These are phyloP conservation scores for Roridomyces roridus DNA, from an alignment of 768 basidiomycete genomes.

Conservation along the genomic window DNA sequence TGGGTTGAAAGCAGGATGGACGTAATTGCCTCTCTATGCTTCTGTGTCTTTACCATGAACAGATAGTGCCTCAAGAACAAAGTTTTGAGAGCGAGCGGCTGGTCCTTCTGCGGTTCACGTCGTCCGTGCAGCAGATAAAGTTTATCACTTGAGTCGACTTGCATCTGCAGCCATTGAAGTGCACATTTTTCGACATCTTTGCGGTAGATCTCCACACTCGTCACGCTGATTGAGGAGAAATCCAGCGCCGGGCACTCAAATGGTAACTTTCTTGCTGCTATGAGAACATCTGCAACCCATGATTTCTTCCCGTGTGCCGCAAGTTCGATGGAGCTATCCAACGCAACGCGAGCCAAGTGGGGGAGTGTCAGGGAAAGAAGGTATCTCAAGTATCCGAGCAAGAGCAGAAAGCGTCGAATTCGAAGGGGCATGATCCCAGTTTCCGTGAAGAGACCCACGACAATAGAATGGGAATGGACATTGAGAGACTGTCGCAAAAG, in stretches of 20 bases:
- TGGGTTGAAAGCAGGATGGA: conserved; percentile 8
- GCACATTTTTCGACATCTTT: not conserved
- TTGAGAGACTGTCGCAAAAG: conserved; percentile 31
- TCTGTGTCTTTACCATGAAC: not conserved
- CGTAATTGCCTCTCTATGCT: conserved; percentile 9
- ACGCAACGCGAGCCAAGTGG: not conserved
- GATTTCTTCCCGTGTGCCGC: not conserved
- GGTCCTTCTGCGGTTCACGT: conserved; percentile 12
- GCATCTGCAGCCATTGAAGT: conserved; percentile 2
- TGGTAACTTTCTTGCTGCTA: not conserved
- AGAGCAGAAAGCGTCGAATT: conserved; percentile 21
- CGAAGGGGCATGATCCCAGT: conserved; percentile 31
- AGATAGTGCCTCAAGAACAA: conserved; percentile 10
- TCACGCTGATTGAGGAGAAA: not conserved
- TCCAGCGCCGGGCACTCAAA: not conserved
- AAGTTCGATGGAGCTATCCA: not conserved
- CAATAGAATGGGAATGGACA: conserved; percentile 17
- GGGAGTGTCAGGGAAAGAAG: conserved; percentile 7
- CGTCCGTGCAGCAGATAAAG: conserved; percentile 15
- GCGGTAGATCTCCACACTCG: not conserved
- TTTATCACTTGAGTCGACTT: conserved; percentile 8
- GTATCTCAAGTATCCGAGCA: conserved; percentile 27
- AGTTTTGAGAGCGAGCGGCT: not conserved
- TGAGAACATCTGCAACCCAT: not conserved
- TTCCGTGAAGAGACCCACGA: conserved; percentile 30